Conservation (phyloP, 306 rosid genomes). For the Psophocarpus tetragonolobus region DNA sequence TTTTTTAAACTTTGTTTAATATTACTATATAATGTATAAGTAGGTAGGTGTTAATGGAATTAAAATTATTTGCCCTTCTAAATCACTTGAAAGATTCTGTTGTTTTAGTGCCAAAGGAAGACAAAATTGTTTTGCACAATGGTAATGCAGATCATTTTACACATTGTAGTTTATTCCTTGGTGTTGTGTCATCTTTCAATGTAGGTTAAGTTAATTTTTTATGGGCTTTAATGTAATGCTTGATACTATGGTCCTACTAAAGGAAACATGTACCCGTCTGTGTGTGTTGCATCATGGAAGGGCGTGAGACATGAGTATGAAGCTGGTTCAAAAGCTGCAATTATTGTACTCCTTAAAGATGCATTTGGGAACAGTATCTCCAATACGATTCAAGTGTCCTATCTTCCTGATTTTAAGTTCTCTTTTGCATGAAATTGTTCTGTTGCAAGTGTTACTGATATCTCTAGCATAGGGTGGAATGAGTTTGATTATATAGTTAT, state of each 20-base stretch:
- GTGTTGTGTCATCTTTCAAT: background rate
- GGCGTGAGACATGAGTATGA: slow-evolving; percentile 57
- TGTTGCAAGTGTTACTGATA: slow-evolving; percentile 45
- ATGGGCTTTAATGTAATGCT: slow-evolving; percentile 13
- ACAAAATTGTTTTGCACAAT: background rate
- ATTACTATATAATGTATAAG: background rate
- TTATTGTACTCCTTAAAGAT: slow-evolving; percentile 71
- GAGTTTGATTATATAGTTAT: slow-evolving; percentile 60
- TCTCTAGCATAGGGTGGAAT: slow-evolving; percentile 67
- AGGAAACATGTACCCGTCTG: slow-evolving; percentile 73
- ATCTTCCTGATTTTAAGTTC: slow-evolving; percentile 52
- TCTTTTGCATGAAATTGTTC: slow-evolving; percentile 57
- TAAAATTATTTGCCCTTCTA: background rate
- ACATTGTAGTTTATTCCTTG: background rate
- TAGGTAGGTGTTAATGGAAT: background rate
- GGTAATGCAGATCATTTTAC: background rate
- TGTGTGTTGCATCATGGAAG: slow-evolving; percentile 77
- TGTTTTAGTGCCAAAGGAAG: background rate
- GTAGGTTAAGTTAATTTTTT: background rate
- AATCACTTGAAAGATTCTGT: background rate
- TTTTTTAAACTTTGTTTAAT: background rate
- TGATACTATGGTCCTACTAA: slow-evolving; percentile 26
- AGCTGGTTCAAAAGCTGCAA: slow-evolving; percentile 66
- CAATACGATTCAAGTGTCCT: slow-evolving; percentile 47
- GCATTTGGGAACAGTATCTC: slow-evolving; percentile 82